Base-by-base conservation (phyloP, 768 basidiomycete genomes). In the Macrolepiota fuliginosa region DNA sequence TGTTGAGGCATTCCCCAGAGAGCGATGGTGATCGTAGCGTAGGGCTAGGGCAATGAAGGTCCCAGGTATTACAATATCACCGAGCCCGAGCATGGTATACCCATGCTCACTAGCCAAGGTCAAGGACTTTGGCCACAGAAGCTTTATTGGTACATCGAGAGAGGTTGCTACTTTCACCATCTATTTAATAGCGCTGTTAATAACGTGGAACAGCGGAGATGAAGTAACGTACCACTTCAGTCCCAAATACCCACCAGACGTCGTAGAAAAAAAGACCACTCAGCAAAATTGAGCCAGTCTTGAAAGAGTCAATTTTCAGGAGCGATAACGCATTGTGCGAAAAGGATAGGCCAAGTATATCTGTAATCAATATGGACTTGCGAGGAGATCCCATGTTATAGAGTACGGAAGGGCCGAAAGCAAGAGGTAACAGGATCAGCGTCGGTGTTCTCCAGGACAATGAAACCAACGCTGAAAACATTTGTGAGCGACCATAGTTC, bases 191-290 rank as follows among this genome's bases (percentile, higher is more conserved):
- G 54, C 25, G 10, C 17, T 17, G 22, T 54, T 19, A 61, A 47
- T 22, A 9, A n/a, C 5, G 45, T 24, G 32, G 15, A 29, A 0
- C 24, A 24, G 35, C 13, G 35, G 46, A 55, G 32, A 61, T 22
- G 45, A 55, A 40, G 40, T 9, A 45, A 78, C 90, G 71, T 72
- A 91, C 91, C 74, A 94, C 91, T 68, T 87, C 83, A 0, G 90
- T 91, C 19, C 91, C 91, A 71, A 95, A 96, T 2, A 96, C 94
- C 92, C 92, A 97, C 83, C 89, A 96, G 42, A 97, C 84, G 71
- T 98, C 96, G 70, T 98, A 98, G 45, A 97, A 50, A 75, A 98
- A 94, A 24, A 99, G 77, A 4, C 92, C 94, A 2, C 83, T 82
- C 4, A 99, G 79, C 2, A 98, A 81, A 62, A 94, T 84, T 42